Conservation (phyloP, 176 grass and related monocot species). For the Oryza meyeriana region DNA sequence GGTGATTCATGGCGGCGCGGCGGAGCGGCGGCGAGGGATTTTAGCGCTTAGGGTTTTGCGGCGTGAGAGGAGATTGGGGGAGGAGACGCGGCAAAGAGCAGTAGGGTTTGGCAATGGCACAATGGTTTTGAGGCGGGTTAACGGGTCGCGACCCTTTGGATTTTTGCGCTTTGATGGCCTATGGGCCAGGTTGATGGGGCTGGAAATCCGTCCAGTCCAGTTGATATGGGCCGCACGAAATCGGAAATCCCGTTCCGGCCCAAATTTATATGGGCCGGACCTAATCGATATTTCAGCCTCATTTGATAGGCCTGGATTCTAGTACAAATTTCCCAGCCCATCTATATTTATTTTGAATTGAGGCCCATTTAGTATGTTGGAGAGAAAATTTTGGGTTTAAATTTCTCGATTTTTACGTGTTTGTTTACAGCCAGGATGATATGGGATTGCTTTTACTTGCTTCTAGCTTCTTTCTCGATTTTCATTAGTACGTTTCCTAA, state of each 20-base stretch:
- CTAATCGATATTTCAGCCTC: no score
- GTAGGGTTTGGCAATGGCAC: conserved; percentile 33
- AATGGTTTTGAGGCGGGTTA: neutral
- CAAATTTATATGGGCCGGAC: no score
- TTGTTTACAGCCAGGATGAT: no score
- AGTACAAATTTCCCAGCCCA: neutral
- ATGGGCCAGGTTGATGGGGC: neutral
- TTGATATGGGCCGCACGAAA: no score
- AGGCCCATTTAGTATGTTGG: neutral
- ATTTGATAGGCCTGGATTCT: neutral
- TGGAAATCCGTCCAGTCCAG: no score
- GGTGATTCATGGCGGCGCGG: conserved; percentile 67
- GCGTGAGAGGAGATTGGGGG: neutral
- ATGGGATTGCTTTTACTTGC: no score
- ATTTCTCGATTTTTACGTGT: neutral
- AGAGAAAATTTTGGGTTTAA: neutral
- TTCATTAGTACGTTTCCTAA: no score
- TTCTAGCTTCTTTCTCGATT: no score
- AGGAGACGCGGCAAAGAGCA: neutral
- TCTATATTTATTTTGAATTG: neutral
- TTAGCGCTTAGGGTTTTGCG: conserved; percentile 22
- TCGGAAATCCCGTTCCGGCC: no score
- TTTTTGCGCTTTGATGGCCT: neutral
- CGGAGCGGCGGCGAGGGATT: neutral
- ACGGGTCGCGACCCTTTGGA: conserved; percentile 12